Base-by-base conservation (phyloP, 2,329 filamentous ascomycete genomes). In the Neofusicoccum umdonicola region DNA sequence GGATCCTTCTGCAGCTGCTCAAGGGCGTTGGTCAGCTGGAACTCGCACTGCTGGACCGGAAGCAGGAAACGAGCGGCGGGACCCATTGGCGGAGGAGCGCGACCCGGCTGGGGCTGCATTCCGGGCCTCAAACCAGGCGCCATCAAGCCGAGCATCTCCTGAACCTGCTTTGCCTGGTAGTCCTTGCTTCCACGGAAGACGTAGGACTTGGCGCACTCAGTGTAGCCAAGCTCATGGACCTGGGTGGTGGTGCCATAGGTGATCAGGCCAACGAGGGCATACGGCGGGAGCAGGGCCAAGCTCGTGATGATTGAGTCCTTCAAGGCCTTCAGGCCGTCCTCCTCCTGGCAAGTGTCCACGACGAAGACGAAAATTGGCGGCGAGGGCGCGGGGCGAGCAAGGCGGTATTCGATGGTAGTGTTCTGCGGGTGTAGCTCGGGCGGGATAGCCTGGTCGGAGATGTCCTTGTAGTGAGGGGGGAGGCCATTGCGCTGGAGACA, bases 171-270 rank as follows among this genome's bases (percentile, higher is more conserved):
- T 62, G 93, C 91, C n/a, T 89, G 86, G 78, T 99, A 99, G 74
- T 99, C 95, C 83, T 98, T 99, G 83, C 89, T 97, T 44, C 95
- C 95, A 64, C 94, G 88, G 85, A 99, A 99, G 47, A 99, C 95
- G 73, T 97, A 99, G 5, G 94, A 97, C 80, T 98, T 99, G 69
- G 95, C 92, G 79, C 95, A 99, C 79, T 98, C 95, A 63, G 91
- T 93, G 76, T 99, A 99, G 63, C 95, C 95, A 70, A 99, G 92
- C 80, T 99, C 95, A 76, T 99, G 95, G 17, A 99, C 92, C 86
- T 97, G 93, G 37, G 92, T 88, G 92, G 97, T 98, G 48, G 95
- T 98, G 67, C 95, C 95, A 74, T 88, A 96, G 52, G 92, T 95
- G 71, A 96, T 90, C 66, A 96, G 80, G 42, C 91, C 92, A 52